Evolutionary conservation across 2,329 filamentous ascomycete genomes (phyloP).

Genomic region (Intubia oerlemansii): DNA sequence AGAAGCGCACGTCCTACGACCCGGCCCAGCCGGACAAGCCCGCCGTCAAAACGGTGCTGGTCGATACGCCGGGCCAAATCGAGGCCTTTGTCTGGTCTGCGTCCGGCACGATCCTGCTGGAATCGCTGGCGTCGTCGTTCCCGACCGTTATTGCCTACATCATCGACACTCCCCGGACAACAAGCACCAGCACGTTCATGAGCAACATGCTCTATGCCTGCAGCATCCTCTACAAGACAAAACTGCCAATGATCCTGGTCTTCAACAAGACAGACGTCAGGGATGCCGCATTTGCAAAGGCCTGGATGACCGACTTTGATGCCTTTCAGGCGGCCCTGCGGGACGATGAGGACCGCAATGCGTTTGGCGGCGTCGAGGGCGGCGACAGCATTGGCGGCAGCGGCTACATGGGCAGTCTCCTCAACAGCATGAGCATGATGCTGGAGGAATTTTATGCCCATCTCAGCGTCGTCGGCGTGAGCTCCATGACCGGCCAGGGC

Average conservation of each 20-base stretch:
- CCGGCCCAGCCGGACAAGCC: constrained; percentile 36
- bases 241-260: constrained; percentile 92
- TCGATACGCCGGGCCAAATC: constrained; percentile 94
- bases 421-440: constrained; percentile 97
- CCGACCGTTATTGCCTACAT: constrained; percentile 95
- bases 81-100: constrained; percentile 99
- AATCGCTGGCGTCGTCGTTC: constrained; percentile 80
- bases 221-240: constrained; percentile 96
- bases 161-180: constrained; percentile 86
- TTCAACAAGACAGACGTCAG: constrained; percentile 99
- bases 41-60: constrained; percentile 61
- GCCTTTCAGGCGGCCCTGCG: constrained; percentile 75
- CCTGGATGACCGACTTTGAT: constrained; percentile 99
- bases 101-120: constrained; percentile 80
- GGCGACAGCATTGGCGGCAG: constrained; percentile 43
- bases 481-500: constrained; percentile 76
- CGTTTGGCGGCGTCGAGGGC: constrained; percentile 52
- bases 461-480: constrained; percentile 80
- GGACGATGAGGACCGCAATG: constrained; percentile 57
- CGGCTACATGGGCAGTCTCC: constrained; percentile 86
- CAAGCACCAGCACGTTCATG: constrained; percentile 95
- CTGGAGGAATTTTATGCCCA: constrained; percentile 95
- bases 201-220: constrained; percentile 99
- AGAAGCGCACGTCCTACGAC: constrained; percentile 60
- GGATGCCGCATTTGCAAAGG: constrained; percentile 74